Evolutionary conservation across 495 filamentous ascomycete genomes (phyloP).

Genomic region (Tricharina praecox): DNA sequence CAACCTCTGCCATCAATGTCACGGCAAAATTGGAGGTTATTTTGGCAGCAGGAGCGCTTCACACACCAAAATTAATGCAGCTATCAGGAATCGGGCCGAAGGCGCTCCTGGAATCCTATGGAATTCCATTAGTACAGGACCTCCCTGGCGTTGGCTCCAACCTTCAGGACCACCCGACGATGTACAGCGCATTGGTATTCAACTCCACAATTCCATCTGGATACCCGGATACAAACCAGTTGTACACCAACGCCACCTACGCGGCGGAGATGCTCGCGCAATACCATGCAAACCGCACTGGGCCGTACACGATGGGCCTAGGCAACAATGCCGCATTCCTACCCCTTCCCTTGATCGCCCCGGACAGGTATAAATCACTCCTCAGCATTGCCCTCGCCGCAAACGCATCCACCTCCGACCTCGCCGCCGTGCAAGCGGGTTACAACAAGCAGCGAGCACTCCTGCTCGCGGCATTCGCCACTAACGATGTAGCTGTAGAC

Average conservation of each 20-base stretch:
- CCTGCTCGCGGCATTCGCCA: neutral
- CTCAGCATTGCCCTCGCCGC: neutral
- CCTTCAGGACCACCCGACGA: constrained; percentile 41
- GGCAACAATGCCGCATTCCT: constrained; percentile 1
- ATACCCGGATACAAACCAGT: too few relatives aligned
- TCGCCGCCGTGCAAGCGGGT: constrained; percentile 27
- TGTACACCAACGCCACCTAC: constrained; percentile 29
- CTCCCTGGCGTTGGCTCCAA: constrained; percentile 38
- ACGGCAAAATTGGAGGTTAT: constrained; percentile 38
- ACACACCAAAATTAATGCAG: constrained; percentile 38
- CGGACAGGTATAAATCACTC: constrained; percentile 1
- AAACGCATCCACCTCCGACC: constrained; percentile 25
- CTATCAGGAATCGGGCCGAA: constrained; percentile 36
- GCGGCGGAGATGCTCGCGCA: constrained; percentile 28
- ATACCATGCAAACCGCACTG: constrained; percentile 25
- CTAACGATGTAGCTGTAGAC: neutral
- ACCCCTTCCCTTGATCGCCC: constrained; percentile 1
- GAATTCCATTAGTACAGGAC: constrained; percentile 31
- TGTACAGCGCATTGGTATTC: too few relatives aligned
- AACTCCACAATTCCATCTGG: too few relatives aligned
- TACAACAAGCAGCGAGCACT: constrained; percentile 18
- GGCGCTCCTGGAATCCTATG: constrained; percentile 28
- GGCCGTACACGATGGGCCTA: constrained; percentile 27
- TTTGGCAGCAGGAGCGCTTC: constrained; percentile 37
- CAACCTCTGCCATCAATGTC: too few relatives aligned